These are phyloP conservation scores for Penicillium sp. DNA, from an alignment of 2,329 filamentous ascomycete genomes.

Conservation along the genomic window DNA sequence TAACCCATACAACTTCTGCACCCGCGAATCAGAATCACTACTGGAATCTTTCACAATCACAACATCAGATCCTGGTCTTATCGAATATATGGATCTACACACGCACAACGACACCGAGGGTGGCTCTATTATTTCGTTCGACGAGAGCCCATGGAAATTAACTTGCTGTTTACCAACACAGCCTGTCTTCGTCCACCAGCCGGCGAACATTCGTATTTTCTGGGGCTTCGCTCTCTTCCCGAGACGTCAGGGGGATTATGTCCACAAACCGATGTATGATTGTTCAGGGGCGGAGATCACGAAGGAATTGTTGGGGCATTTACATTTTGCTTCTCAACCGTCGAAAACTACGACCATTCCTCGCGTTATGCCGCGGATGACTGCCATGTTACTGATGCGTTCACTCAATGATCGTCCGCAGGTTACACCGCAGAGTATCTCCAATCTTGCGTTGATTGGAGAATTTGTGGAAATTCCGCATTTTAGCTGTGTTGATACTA, in stretches of 20 bases:
- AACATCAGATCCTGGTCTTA: slow-evolving; percentile 22
- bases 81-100: slow-evolving; percentile 31
- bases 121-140: slow-evolving; percentile 39
- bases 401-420: slow-evolving; percentile 34
- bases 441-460: background rate
- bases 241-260: slow-evolving; percentile 30
- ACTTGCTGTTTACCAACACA: slow-evolving; percentile 45
- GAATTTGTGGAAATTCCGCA: background rate
- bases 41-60: slow-evolving; percentile 48
- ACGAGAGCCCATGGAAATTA: slow-evolving; percentile 45
- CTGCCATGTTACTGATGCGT: slow-evolving; percentile 39
- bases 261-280: slow-evolving; percentile 30
- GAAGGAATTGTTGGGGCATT: slow-evolving; percentile 40
- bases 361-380: slow-evolving; percentile 40
- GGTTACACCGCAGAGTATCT: background rate
- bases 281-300: slow-evolving; percentile 46
- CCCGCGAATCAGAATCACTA: slow-evolving; percentile 36
- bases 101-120: slow-evolving; percentile 33
- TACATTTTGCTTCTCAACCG: slow-evolving; percentile 36
- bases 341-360: slow-evolving; percentile 23
- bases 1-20: slow-evolving; percentile 45
- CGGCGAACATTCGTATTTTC: slow-evolving; percentile 34
- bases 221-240: slow-evolving; percentile 47
- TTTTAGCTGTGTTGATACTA: background rate
- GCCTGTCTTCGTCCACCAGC: slow-evolving; percentile 44